Percentiles rank a stretch among this genome's conserved stretches.
These are phyloP conservation scores for Saitozyma sp. DNA, from an alignment of 768 basidiomycete genomes.

Conservation along the genomic window DNA sequence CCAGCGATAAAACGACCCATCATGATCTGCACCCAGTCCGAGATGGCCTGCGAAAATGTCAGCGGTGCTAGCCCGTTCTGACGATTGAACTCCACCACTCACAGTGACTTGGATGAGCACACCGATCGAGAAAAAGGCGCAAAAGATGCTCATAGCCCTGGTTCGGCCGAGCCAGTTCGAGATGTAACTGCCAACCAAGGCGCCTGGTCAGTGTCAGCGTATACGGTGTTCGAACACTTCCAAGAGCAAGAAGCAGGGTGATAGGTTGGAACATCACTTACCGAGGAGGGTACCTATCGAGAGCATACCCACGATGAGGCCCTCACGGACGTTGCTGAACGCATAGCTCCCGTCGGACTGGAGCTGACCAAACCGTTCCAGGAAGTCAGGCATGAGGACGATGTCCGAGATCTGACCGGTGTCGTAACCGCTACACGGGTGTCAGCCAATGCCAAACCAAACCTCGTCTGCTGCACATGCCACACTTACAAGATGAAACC, in stretches of 20 bases:
- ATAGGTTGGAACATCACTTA: conserved; percentile 18
- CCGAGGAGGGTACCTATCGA: conserved; percentile 70
- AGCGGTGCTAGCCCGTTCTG: conserved; percentile 5
- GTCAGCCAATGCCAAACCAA: background rate
- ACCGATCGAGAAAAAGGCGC: conserved; percentile 34
- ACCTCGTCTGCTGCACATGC: too few species aligned
- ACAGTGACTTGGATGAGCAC: background rate
- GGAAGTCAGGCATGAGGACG: conserved; percentile 60
- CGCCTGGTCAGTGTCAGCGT: background rate
- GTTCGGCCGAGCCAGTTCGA: conserved; percentile 69
- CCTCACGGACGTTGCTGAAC: conserved; percentile 60
- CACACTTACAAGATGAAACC: conserved; percentile 53
- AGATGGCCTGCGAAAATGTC: conserved; percentile 52
- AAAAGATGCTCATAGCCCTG: conserved; percentile 67
- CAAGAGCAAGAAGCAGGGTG: conserved; percentile 17
- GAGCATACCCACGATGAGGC: conserved; percentile 71
- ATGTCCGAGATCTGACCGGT: conserved; percentile 79
- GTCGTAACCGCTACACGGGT: conserved; percentile 56
- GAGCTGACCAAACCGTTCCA: conserved; percentile 61
- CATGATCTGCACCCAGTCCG: conserved; percentile 64
- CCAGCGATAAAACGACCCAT: conserved; percentile 68
- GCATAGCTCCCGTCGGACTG: conserved; percentile 55
- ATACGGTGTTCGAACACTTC: background rate
- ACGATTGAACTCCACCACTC: conserved; percentile 56
- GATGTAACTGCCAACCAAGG: conserved; percentile 30